Conservation (phyloP, 2,329 filamentous ascomycete species). For the Exserohilum rostratum region DNA sequence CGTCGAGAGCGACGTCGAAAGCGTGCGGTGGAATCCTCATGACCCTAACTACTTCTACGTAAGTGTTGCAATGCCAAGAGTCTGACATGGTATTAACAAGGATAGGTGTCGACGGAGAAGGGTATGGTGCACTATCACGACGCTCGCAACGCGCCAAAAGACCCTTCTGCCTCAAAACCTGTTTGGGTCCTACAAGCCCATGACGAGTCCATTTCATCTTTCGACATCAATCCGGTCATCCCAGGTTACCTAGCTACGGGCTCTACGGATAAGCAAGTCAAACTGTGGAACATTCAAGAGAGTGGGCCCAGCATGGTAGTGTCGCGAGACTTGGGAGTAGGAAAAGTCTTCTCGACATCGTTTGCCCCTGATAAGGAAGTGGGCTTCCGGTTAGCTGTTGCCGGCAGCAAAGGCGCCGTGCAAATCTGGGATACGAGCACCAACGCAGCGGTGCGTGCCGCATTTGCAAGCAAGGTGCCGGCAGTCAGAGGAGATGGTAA, state of each 20-base stretch:
- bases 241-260: constrained; percentile 94
- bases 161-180: constrained; percentile 77
- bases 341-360: constrained; percentile 87
- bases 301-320: constrained; percentile 88
- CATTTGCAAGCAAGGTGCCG: constrained; percentile 76
- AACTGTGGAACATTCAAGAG: constrained; percentile 90
- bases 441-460: constrained; percentile 81
- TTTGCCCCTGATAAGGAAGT: constrained; percentile 93
- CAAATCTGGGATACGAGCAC: constrained; percentile 98
- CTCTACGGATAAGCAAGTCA: constrained; percentile 92
- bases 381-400: constrained; percentile 88
- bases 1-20: constrained; percentile 95
- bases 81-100: constrained; percentile 21
- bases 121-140: constrained; percentile 94
- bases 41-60: constrained; percentile 93
- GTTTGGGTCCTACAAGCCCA: constrained; percentile 96
- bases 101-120: constrained; percentile 75
- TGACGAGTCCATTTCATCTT: constrained; percentile 87
- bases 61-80: constrained; percentile 20
- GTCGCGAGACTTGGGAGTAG: constrained; percentile 88
- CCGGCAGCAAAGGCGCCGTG: constrained; percentile 89
- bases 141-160: constrained; percentile 74
- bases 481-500: constrained; percentile 65
- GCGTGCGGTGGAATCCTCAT: constrained; percentile 90
- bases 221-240: constrained; percentile 88